Conservation (phyloP, 2,329 filamentous ascomycete genomes). For the Aspergillus transmontanensis region DNA sequence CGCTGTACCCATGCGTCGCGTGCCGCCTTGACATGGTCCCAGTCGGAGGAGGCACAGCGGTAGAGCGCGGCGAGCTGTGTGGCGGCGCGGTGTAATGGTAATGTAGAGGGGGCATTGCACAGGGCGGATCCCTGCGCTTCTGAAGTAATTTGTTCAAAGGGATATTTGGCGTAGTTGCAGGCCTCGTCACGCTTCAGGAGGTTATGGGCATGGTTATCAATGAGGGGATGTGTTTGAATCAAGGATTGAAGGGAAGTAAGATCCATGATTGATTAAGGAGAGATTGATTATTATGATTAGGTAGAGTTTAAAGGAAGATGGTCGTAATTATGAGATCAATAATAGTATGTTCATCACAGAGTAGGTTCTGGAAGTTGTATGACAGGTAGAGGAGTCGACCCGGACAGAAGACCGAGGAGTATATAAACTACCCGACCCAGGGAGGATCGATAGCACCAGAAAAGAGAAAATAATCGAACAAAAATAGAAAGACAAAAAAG, state of each 20-base stretch:
- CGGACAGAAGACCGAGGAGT: neutral
- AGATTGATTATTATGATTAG: neutral
- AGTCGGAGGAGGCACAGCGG: constrained; percentile 61
- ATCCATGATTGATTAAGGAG: constrained; percentile 22
- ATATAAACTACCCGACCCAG: neutral
- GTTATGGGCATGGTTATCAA: constrained; percentile 54
- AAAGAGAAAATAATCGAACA: neutral
- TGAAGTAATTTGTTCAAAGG: constrained; percentile 66
- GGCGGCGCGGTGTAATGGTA: constrained; percentile 71
- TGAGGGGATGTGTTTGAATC: constrained; percentile 45
- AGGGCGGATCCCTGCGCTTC: constrained; percentile 73
- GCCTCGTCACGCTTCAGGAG: constrained; percentile 39
- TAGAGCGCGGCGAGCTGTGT: constrained; percentile 69
- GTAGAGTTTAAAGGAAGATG: neutral
- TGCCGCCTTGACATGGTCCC: constrained; percentile 57
- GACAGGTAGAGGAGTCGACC: neutral
- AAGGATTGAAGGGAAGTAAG: constrained; percentile 37
- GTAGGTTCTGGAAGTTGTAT: neutral
- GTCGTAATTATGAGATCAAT: neutral
- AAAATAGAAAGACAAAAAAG: constrained; percentile 8
- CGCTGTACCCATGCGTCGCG: constrained; percentile 50
- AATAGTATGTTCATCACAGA: neutral
- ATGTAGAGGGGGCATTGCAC: constrained; percentile 60
- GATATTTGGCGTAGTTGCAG: constrained; percentile 38
- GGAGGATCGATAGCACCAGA: neutral